Base-by-base conservation (phyloP, 2,329 filamentous ascomycete genomes). In the Aspergillus hortae region DNA sequence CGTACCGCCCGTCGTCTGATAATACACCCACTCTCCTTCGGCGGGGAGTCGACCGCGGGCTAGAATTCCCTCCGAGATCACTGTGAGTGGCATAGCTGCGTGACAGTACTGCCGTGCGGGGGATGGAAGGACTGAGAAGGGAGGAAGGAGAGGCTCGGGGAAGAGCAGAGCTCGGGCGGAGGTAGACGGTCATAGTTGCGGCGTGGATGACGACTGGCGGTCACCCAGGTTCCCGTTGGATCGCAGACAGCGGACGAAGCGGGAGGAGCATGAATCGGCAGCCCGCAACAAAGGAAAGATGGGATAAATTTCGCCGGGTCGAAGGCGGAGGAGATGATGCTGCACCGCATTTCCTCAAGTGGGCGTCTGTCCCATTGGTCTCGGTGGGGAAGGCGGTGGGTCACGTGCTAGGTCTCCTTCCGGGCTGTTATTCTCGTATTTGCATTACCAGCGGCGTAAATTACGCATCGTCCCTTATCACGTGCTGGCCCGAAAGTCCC, bases 1-100 rank as follows among this genome's bases (percentile, higher is more conserved):
- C 83, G 1, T 96, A 85, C 57, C 81, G 80, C 6, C 92, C 92
- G 64, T 90, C 88, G 62, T 96, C 92, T 62, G 90, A 94, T 64
- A 92, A 86, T 0, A 92, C 82, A 0, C 91, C 96, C 23, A 96
- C 85, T 36, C 85, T 80, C 64, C 89, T 81, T 57, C 61, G 62
- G 46, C 52, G 50, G n/a, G 60, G 51, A 4, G 79, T 82, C 23
- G 57, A 17, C 12, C 23, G 49, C 11, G 84, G 68, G 11, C 72
- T 65, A 11, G 78, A 60, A 19, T 68, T 55, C 56, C 61, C 53
- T 15, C 65, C 67, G 32, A 78, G 60, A 54, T 74, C 74, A 53
- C 75, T 80, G 46, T 86, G 78, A 42, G 83, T 85, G 54, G 85
- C 81, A 73, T 86, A 87, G 46, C 72, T 67, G 63, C 83, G 79